These are phyloP conservation scores for Phytophthora brassicae DNA, from an alignment of 352 stramenopile species.

Conservation along the genomic window DNA sequence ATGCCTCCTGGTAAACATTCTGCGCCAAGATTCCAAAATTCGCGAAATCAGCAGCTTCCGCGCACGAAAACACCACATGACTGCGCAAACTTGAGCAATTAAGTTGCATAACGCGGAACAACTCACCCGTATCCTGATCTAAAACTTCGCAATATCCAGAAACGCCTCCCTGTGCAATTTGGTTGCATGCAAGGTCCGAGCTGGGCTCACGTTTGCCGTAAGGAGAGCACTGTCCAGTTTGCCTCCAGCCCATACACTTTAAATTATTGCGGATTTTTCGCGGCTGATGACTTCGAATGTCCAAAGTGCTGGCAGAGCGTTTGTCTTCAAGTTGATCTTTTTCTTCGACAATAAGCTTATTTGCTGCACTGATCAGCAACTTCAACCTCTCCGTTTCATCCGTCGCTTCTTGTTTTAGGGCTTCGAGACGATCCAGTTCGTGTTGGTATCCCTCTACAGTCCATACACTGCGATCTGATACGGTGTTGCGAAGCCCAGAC, in stretches of 20 bases:
- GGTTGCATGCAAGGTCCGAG: constrained; percentile 50
- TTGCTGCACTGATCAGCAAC: constrained; percentile 30
- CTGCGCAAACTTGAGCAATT: constrained; percentile 56
- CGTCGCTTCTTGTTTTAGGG: constrained; percentile 38
- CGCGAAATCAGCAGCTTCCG: constrained; percentile 56
- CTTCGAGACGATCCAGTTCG: constrained; percentile 42
- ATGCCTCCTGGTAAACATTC: constrained; percentile 33
- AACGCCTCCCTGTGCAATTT: constrained; percentile 40
- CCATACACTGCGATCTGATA: constrained; percentile 19
- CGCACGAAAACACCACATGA: constrained; percentile 57
- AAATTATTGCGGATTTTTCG: constrained; percentile 39
- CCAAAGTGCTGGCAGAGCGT: constrained; percentile 30
- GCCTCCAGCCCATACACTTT: constrained; percentile 66
- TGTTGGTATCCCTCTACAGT: constrained; percentile 24
- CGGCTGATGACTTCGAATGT: constrained; percentile 37
- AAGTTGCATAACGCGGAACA: constrained; percentile 74
- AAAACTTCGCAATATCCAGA: constrained; percentile 72
- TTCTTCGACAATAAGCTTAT: constrained; percentile 36
- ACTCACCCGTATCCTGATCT: constrained; percentile 52
- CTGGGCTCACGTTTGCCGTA: constrained; percentile 49
- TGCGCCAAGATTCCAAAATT: constrained; percentile 55
- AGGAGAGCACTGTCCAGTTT: constrained; percentile 48
- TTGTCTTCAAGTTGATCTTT: constrained; percentile 41
- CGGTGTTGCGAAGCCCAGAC: constrained; percentile 20
- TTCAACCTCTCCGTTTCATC: constrained; percentile 41